Conservation (phyloP, 371 early-diverging fungal genomes). For the Nematocida ironsii region DNA sequence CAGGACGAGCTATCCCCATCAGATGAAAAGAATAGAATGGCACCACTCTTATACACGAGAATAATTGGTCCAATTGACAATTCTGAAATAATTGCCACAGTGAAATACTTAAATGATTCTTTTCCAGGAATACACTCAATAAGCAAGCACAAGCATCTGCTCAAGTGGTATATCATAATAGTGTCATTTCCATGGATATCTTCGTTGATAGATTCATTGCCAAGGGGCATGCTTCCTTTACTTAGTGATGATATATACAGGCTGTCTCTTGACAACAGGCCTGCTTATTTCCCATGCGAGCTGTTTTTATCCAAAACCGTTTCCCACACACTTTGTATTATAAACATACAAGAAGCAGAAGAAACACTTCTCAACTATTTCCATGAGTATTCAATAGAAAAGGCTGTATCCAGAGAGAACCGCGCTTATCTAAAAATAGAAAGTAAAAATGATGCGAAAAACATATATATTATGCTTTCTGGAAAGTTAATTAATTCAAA, state of each 20-base stretch:
- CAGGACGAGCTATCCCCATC: neutral
- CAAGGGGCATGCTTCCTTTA: neutral
- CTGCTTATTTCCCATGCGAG: slow-evolving; percentile 3
- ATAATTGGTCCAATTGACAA: neutral
- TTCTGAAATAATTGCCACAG: neutral
- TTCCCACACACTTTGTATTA: neutral
- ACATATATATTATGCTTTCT: neutral
- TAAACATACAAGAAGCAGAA: slow-evolving; percentile 13
- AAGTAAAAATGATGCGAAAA: neutral
- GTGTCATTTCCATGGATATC: neutral
- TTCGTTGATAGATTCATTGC: slow-evolving; percentile 2
- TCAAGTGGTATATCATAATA: neutral
- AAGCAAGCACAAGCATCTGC: neutral
- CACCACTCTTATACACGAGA: slow-evolving; percentile 1
- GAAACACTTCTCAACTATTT: neutral
- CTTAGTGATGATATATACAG: neutral
- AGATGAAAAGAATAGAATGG: neutral
- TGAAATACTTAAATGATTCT: neutral
- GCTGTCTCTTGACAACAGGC: neutral
- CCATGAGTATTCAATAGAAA: neutral
- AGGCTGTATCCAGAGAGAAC: neutral
- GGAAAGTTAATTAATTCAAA: neutral
- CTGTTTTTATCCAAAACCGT: neutral
- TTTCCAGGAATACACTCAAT: neutral
- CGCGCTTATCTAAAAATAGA: neutral